These are phyloP conservation scores for Sclerotinia sclerotiorum DNA, from an alignment of 2,329 filamentous ascomycete species.

Conservation along the genomic window DNA sequence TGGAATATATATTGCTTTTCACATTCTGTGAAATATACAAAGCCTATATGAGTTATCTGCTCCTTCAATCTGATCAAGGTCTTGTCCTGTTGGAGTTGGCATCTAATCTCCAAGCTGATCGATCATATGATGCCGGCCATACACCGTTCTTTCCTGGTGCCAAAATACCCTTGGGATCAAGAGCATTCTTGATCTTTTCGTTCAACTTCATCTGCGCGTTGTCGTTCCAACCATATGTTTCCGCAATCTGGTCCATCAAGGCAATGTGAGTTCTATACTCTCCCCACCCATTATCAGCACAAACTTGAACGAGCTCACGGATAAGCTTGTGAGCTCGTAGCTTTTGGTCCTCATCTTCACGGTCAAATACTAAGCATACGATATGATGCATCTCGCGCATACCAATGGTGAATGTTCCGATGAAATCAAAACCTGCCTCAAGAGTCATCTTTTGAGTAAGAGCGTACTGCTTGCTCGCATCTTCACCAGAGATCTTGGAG, in stretches of 20 bases:
- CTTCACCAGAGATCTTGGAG: conserved; percentile 48
- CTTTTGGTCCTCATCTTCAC: conserved; percentile 44
- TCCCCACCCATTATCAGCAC: conserved; percentile 46
- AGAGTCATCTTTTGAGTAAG: conserved; percentile 44
- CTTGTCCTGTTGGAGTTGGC: conserved; percentile 2
- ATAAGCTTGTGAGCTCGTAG: conserved; percentile 44
- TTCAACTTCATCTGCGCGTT: conserved; percentile 46
- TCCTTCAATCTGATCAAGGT: background rate
- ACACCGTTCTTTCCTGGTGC: conserved; percentile 48
- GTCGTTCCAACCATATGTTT: conserved; percentile 47
- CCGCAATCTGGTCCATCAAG: conserved; percentile 48
- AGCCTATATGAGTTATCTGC: background rate
- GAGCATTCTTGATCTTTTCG: conserved; percentile 47
- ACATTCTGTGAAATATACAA: background rate
- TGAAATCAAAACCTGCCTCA: conserved; percentile 52
- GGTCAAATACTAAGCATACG: conserved; percentile 54
- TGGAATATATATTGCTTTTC: background rate
- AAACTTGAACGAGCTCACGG: conserved; percentile 44
- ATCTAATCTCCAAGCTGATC: conserved; percentile 20
- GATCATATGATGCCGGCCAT: conserved; percentile 30
- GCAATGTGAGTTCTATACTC: conserved; percentile 50
- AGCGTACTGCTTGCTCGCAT: conserved; percentile 48
- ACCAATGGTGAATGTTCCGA: conserved; percentile 52
- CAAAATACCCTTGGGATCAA: conserved; percentile 50
- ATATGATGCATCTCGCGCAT: conserved; percentile 56